Evolutionary conservation across 495 filamentous ascomycete species (phyloP), one percentile per base, ranked within the genome.

Genomic region (Xylaria nigripes): DNA sequence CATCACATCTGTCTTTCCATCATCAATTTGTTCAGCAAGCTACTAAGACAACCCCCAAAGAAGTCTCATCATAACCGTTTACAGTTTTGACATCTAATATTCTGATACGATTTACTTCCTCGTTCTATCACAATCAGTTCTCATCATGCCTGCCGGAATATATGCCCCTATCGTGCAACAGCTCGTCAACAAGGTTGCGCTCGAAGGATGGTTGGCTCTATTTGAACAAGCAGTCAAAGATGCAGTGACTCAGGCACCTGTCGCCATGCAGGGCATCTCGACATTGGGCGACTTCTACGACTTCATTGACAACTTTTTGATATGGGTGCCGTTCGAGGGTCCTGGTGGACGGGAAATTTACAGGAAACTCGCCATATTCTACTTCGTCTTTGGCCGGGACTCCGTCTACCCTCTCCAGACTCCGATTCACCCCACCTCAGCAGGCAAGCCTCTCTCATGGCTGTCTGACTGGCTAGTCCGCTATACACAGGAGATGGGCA

Each of bases 401-500:
- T 36, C 62, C 9, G 44, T 63, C 41, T 43, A 25, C 3, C 1
- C 18, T 10, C 46, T 55, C 25, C 64, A 70, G 48, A 59, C 58
- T 46, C 16, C 41, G 29, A 56, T 64, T 21, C 22, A 51, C 6
- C 66, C 68, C 34, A 50, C 50, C 15, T 38, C 50, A 25, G 50
- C 27, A 10, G 42, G 45, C 40, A 45, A 52, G 45, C 55, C 49
- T 32, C 55, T 58, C 15, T 58, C 51, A 10, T 50, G 48, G 61
- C 50, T 71, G 18, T 69, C 70, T 6, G 23, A 45, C n/a, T 72
- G 70, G 70, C 51, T 70, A 15, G 62, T 69, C 34, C 15, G 55
- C 3, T 71, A 66, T 25, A 60, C 65, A 42, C 55, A 58, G 40
- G 24, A 40, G 30, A 36, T 67, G n/a, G 68, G 68, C n/a, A 9